Evolutionary conservation across 2,329 filamentous ascomycete genomes (phyloP).

Genomic region (Gremmenia infestans): DNA sequence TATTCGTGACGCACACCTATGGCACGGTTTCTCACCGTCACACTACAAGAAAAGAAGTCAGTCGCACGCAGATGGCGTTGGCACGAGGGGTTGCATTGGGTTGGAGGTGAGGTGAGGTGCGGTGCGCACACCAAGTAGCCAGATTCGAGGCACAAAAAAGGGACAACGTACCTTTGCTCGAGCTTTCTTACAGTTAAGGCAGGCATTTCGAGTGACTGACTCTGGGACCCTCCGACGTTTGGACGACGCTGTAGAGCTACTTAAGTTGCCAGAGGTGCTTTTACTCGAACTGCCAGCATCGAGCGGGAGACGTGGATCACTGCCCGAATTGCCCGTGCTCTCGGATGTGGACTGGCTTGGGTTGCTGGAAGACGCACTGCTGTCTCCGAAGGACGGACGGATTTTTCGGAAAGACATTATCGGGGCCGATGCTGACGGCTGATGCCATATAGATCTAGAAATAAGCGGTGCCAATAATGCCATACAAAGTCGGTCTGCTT

Average conservation of each 20-base stretch:
- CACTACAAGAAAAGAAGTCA: conserved; percentile 25
- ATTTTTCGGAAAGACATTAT: conserved; percentile 26
- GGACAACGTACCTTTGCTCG: conserved; percentile 31
- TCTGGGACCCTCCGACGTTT: conserved; percentile 32
- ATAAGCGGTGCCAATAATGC: not conserved
- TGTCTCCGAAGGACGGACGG: conserved; percentile 25
- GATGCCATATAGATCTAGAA: not conserved
- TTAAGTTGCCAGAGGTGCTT: conserved; percentile 5
- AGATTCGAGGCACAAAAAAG: not conserved
- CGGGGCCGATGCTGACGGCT: not conserved
- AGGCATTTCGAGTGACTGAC: conserved; percentile 33
- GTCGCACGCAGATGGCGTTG: not conserved
- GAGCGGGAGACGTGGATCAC: conserved; percentile 22
- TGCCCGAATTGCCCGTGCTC: conserved; percentile 20
- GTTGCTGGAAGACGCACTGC: conserved; percentile 23
- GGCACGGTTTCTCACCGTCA: conserved; percentile 32
- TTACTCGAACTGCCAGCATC: conserved; percentile 20
- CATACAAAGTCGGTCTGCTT: not conserved
- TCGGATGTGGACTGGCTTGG: conserved; percentile 25
- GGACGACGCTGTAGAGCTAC: conserved; percentile 9
- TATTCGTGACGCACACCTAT: conserved; percentile 27
- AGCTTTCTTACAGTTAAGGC: conserved; percentile 33
- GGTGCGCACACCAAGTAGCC: not conserved
- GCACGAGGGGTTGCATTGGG: not conserved
- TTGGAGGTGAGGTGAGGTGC: not conserved